Base-by-base conservation (phyloP, 106 monocot genomes). In the Platanthera guangdongensis region DNA sequence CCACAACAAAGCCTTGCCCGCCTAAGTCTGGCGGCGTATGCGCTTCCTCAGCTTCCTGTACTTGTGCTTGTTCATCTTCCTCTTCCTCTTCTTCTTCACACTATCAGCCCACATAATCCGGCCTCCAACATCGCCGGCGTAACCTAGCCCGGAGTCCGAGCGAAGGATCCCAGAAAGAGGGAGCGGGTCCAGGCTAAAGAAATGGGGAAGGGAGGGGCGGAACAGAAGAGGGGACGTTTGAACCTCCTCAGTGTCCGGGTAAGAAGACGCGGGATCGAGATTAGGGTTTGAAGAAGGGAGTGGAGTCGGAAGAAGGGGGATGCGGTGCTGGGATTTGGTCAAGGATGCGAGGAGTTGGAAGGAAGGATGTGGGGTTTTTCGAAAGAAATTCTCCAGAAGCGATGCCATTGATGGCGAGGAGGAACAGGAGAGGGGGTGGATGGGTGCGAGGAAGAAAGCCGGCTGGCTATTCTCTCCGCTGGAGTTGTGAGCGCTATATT, bases 51-150 rank as follows among this genome's bases (percentile, higher is more conserved):
- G 79, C 83, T 89, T 89, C 79, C 63, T 83, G 22, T 75, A 71
- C 83, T 89, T 89, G 81, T 89, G 88, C 74, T 86, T 89, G 81
- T 89, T 89, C 88, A 89, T 89, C 88, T 89, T 89, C 73, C 62
- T 86, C 86, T 89, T 89, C 60, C 88, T 67, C 86, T 89, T 89
- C 86, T 89, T 89, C 83, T 89, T 89, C 69, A 89, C 88, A 51
- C 88, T 89, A 45, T 89, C 88, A 0, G 88, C 88, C 85, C 88
- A 83, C 69, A 89, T 74, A 72, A 9, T 39, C 54, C 52, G 15
- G 8, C 62, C 54, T 10, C 51, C 80, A 11, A 50, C 48, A 5
- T 13, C 51, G 6, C 49, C 81, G 39, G 19, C 72, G 52, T 47
- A 52, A 13, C 19, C 48, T 2, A 18, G 15, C 11, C 19, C 72